Evolutionary conservation across 495 filamentous ascomycete species (phyloP), one percentile per base, ranked within the genome.

Genomic region (Penicillium tannophilum): DNA sequence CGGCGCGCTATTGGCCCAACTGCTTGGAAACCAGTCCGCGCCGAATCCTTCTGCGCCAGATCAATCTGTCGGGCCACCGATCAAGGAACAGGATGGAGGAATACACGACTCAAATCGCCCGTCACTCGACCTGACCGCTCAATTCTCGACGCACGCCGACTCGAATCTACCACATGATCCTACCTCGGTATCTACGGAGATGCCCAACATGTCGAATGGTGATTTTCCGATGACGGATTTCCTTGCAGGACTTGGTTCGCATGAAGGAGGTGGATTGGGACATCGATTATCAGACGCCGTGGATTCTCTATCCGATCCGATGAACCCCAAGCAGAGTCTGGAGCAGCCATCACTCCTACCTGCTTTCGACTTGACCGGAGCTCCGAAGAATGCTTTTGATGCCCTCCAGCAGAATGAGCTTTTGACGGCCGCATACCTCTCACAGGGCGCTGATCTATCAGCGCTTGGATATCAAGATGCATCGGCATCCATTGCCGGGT

Each of bases 1-100:
- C 62, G 77, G 76, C 26, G 74, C 76, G 26, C 72, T 80, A 3
- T 68, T 79, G 44, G 76, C 77, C 20, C 75, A 79, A 63, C 65
- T 79, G 1, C 72, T 80, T 33, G 75, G 75, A 24, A 76, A 74
- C 60, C 73, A 74, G 45, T 43, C 67, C 26, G 61, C 67, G 53
- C 41, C 65, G 42, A 66, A 56, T 59, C 59, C 62, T 47, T 60
- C 63, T 46, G 58, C 58, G 35, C 42, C 51, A 57, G 56, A 51
- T n/a, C 44, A 48, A 53, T 50, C 55, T 28, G 50, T 58, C 41
- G 63, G 55, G 28, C 56, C 52, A 52, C 45, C 54, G 41, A 45
- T 23, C 11, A 55, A 65, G n/a, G 47, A 64, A 7, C 62, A 63
- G 43, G 63, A 69, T 60, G 53, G 58, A 16, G 59, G 63, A 36